Evolutionary conservation across 768 basidiomycete genomes (phyloP).

Genomic region (Panellus pusillus): DNA sequence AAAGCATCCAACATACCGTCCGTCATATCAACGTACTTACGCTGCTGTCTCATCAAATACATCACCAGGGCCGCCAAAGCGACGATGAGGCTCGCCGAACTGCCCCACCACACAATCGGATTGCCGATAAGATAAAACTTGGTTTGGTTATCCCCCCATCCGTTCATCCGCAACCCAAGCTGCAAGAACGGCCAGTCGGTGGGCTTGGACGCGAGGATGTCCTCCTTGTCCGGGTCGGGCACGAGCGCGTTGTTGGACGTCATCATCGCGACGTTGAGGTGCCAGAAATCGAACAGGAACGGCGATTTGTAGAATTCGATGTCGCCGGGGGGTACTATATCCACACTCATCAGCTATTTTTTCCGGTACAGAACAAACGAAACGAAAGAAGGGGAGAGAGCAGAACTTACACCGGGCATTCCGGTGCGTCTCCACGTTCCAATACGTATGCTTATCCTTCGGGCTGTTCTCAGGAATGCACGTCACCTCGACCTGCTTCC

Average conservation of each 20-base stretch:
- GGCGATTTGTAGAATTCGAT: slow-evolving; percentile 85
- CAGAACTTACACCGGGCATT: slow-evolving; percentile 81
- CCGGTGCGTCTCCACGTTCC: slow-evolving; percentile 99
- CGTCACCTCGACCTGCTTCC: slow-evolving; percentile 96
- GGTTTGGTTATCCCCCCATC: slow-evolving; percentile 82
- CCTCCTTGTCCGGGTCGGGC: slow-evolving; percentile 98
- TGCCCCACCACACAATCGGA: slow-evolving; percentile 91
- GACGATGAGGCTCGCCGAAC: slow-evolving; percentile 62
- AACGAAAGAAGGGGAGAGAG: background rate
- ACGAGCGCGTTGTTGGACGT: slow-evolving; percentile 98
- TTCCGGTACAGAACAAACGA: background rate
- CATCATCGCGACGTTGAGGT: slow-evolving; percentile 99
- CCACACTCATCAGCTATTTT: too few species aligned
- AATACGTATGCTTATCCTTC: slow-evolving; percentile 84
- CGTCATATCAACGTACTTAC: slow-evolving; percentile 91
- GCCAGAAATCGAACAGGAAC: slow-evolving; percentile 97
- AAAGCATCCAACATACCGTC: slow-evolving; percentile 51
- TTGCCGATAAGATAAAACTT: slow-evolving; percentile 95
- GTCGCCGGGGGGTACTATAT: slow-evolving; percentile 80
- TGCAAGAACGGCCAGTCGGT: slow-evolving; percentile 92
- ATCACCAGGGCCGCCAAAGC: slow-evolving; percentile 52
- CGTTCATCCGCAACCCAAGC: slow-evolving; percentile 91
- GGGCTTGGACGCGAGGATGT: slow-evolving; percentile 92
- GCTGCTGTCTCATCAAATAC: slow-evolving; percentile 81
- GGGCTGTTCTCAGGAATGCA: slow-evolving; percentile 88